A percentile compares a stretch with the other conserved stretches of the same genome.
These are phyloP conservation scores for Bipolaris victoriae DNA, from an alignment of 2,329 filamentous ascomycete genomes.

Conservation along the genomic window DNA sequence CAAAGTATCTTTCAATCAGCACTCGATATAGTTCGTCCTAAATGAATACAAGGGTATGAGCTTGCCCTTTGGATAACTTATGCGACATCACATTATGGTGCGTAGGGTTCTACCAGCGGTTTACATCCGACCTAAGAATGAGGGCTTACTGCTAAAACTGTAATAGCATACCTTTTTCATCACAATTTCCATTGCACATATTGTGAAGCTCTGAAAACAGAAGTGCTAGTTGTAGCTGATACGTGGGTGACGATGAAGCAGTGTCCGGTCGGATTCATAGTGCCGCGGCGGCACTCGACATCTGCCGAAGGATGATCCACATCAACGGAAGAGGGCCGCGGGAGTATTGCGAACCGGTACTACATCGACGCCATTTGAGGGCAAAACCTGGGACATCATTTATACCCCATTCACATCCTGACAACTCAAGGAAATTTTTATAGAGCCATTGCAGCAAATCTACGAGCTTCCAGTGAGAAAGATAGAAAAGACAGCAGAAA, in stretches of 20 bases:
- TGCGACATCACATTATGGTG: neutral
- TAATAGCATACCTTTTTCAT: neutral
- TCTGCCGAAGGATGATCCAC: constrained; percentile 11
- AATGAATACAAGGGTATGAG: no score
- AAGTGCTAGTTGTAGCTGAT: neutral
- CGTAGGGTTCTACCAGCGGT: neutral
- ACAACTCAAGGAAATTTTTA: neutral
- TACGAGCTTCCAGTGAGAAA: neutral
- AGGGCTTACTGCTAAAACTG: neutral
- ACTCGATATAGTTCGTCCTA: neutral
- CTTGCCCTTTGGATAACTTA: neutral
- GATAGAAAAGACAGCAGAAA: neutral
- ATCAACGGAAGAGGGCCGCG: neutral
- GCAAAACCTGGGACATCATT: neutral
- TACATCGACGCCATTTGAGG: constrained; percentile 1
- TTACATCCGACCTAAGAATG: neutral
- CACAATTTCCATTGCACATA: neutral
- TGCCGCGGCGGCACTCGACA: neutral
- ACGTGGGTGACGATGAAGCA: neutral
- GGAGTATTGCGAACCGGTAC: neutral
- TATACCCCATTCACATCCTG: neutral
- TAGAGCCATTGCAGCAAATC: neutral
- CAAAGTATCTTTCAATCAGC: neutral
- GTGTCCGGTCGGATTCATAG: neutral
- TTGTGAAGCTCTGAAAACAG: neutral